Evolutionary conservation across 2,329 filamentous ascomycete species (phyloP).

Genomic region (Colletotrichum neosansevieriae): DNA sequence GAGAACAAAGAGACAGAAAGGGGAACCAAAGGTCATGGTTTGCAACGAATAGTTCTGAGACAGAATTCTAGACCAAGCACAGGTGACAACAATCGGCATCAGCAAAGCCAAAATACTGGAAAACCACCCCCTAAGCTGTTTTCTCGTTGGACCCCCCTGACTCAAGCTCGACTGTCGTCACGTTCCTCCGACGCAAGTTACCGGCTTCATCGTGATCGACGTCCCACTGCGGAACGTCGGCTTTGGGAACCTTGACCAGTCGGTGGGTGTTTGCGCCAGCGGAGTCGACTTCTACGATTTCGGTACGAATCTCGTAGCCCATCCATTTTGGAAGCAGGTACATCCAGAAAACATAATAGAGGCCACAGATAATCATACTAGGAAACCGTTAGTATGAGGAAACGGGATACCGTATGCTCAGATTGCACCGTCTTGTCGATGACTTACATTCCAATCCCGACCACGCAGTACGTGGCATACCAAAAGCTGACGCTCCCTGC

Average conservation of each 20-base stretch:
- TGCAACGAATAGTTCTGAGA: too few relatives aligned
- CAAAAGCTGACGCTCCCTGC: slow-evolving; percentile 78
- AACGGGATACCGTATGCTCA: not conserved
- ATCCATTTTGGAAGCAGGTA: slow-evolving; percentile 63
- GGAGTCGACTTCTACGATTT: slow-evolving; percentile 61
- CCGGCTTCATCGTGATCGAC: slow-evolving; percentile 65
- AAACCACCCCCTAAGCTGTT: not conserved
- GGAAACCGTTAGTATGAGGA: not conserved
- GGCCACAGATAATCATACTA: slow-evolving; percentile 63
- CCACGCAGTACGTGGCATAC: slow-evolving; percentile 77
- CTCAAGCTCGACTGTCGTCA: slow-evolving; percentile 21
- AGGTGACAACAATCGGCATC: too few relatives aligned
- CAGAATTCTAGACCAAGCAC: too few relatives aligned
- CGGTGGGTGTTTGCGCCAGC: slow-evolving; percentile 57
- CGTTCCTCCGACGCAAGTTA: slow-evolving; percentile 42
- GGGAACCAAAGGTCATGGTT: too few relatives aligned
- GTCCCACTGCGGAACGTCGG: slow-evolving; percentile 68
- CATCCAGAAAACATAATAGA: slow-evolving; percentile 73
- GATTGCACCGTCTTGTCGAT: too few relatives aligned
- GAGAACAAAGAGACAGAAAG: too few relatives aligned
- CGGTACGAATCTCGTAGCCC: slow-evolving; percentile 67
- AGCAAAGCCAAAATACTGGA: too few relatives aligned
- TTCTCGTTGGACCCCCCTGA: slow-evolving; percentile 32
- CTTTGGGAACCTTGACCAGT: slow-evolving; percentile 65
- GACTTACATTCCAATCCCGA: slow-evolving; percentile 73